Evolutionary conservation across 768 basidiomycete species (phyloP).

Genomic region (Hericium erinaceus): DNA sequence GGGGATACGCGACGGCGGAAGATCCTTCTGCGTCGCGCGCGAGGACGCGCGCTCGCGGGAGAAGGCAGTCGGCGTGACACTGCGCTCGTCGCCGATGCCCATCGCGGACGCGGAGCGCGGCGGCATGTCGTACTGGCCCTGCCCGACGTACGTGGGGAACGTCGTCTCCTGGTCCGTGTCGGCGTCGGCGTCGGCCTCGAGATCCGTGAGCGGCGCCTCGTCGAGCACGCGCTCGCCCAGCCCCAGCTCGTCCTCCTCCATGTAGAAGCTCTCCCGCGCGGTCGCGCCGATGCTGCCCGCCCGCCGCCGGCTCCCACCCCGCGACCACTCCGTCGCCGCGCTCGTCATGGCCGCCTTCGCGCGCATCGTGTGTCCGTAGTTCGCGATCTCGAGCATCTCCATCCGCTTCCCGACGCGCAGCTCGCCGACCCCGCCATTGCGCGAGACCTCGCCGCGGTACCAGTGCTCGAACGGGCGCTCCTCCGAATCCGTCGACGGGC

Average conservation of each 20-base stretch:
- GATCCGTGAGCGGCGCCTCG: conserved; percentile 66
- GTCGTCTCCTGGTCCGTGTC: conserved; percentile 26
- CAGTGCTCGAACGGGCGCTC: conserved; percentile 83
- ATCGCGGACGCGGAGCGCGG: conserved; percentile 1
- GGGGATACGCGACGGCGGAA: conserved; percentile 12
- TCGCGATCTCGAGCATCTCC: conserved; percentile 86
- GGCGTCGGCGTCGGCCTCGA: conserved; percentile 44
- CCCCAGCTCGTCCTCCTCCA: conserved; percentile 45
- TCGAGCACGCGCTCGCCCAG: conserved; percentile 54
- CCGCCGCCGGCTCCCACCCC: conserved; percentile 22
- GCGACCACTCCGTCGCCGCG: conserved; percentile 18
- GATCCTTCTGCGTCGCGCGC: background rate
- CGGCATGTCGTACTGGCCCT: conserved; percentile 1
- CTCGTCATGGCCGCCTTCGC: conserved; percentile 8
- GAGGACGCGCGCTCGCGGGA: background rate
- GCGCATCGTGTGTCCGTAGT: conserved; percentile 54
- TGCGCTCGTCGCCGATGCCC: background rate
- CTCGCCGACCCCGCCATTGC: conserved; percentile 87
- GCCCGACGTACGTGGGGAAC: conserved; percentile 2
- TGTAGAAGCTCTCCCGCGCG: conserved; percentile 51
- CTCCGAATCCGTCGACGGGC: conserved; percentile 66
- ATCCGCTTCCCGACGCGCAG: conserved; percentile 61
- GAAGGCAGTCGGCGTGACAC: background rate
- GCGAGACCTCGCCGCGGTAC: conserved; percentile 81
- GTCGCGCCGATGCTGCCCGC: conserved; percentile 55